A percentile compares a stretch with the other conserved stretches of the same genome.
These are phyloP conservation scores for Cryphonectria nitschkei DNA, from an alignment of 2,329 filamentous ascomycete genomes.

Conservation along the genomic window DNA sequence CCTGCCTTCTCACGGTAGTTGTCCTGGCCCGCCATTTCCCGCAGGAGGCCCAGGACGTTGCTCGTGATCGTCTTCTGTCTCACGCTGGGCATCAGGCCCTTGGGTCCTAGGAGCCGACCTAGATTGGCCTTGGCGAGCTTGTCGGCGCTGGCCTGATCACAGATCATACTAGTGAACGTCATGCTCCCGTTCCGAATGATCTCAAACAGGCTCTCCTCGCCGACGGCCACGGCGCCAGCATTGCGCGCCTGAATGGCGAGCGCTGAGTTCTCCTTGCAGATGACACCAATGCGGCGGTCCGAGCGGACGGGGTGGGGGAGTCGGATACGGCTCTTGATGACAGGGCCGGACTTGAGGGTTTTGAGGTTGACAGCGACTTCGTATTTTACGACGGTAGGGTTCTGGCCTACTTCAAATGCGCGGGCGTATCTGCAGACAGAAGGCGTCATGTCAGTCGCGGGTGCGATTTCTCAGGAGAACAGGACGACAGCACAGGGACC, in stretches of 20 bases:
- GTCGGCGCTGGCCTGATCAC: conserved; percentile 76
- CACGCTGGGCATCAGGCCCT: conserved; percentile 86
- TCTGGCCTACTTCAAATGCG: conserved; percentile 86
- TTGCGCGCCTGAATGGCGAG: conserved; percentile 73
- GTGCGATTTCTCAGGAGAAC: too few species aligned
- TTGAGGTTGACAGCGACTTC: conserved; percentile 83
- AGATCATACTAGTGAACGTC: conserved; percentile 87
- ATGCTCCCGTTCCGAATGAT: conserved; percentile 74
- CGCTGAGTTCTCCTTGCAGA: conserved; percentile 81
- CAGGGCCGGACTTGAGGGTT: conserved; percentile 82
- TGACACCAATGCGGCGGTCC: conserved; percentile 85
- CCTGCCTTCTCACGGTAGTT: conserved; percentile 87
- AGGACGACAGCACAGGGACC: too few species aligned
- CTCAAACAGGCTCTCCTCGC: conserved; percentile 85
- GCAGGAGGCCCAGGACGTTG: conserved; percentile 74
- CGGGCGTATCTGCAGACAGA: conserved; percentile 72
- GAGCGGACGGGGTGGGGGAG: conserved; percentile 90
- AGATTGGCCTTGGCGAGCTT: conserved; percentile 80
- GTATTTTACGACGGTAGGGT: conserved; percentile 78
- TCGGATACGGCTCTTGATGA: conserved; percentile 83
- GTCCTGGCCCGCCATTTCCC: conserved; percentile 80
- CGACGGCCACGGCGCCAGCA: conserved; percentile 81
- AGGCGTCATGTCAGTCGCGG: not conserved
- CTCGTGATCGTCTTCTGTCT: conserved; percentile 89
- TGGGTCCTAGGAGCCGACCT: conserved; percentile 82